phyloP scores from a whole-genome alignment of 495 filamentous ascomycete species.

The Neurospora sp. region DNA sequence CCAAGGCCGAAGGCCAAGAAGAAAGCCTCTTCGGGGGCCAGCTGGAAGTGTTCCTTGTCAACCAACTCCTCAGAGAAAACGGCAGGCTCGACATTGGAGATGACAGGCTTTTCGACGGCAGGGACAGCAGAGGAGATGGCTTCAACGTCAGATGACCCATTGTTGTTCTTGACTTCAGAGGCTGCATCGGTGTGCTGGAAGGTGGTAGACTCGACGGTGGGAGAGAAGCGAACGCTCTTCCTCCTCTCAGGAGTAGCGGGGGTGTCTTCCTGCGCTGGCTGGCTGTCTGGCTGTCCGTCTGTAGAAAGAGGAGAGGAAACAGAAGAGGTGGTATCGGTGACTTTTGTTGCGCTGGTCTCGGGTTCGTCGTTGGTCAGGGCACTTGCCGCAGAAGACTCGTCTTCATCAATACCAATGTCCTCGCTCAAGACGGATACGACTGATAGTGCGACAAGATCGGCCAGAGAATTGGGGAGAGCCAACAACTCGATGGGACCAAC shows the following conservation, averaged over 20 bases:
- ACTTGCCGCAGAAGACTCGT: neutral
- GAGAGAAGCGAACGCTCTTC: constrained; percentile 58
- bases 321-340: constrained; percentile 1
- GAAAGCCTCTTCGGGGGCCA: constrained; percentile 84
- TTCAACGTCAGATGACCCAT: neutral
- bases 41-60: constrained; percentile 85
- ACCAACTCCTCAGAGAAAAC: constrained; percentile 29
- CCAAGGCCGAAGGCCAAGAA: constrained; percentile 81
- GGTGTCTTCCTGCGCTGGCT: neutral
- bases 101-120: neutral
- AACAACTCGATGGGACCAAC: constrained; percentile 22
- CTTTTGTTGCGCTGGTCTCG: neutral
- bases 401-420: neutral
- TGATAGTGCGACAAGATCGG: constrained; percentile 6
- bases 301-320: neutral
- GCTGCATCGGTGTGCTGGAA: constrained; percentile 34
- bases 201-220: constrained; percentile 47
- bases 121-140: neutral
- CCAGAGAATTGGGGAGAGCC: constrained; percentile 21
- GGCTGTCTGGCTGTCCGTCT: neutral
- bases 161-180: neutral
- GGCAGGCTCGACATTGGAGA: neutral
- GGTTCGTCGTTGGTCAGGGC: neutral
- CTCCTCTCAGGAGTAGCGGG: constrained; percentile 22
- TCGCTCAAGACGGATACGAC: constrained; percentile 4